phyloP scores from a whole-genome alignment of 2,329 filamentous ascomycete genomes.

The Fusarium multiceps region DNA sequence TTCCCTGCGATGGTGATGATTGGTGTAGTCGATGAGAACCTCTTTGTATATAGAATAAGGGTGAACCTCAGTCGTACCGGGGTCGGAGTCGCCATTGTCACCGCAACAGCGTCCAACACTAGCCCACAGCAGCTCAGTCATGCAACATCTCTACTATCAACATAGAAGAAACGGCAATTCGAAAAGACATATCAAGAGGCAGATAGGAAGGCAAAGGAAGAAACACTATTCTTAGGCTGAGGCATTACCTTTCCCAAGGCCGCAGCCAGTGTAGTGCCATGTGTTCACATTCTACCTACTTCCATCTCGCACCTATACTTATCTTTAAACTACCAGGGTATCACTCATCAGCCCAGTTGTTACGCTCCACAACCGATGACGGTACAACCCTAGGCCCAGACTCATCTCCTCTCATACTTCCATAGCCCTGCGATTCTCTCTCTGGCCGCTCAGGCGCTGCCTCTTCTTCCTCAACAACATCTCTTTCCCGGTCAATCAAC shows the following conservation, averaged over 20 bases:
- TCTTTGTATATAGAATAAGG: background rate
- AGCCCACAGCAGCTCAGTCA: background rate
- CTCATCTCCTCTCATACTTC: constrained; percentile 28
- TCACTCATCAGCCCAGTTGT: constrained; percentile 43
- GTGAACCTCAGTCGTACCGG: background rate
- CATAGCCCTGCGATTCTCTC: constrained; percentile 31
- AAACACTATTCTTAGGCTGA: background rate
- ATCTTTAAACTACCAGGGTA: background rate
- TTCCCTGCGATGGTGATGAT: background rate
- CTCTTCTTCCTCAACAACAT: constrained; percentile 46
- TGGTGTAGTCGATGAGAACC: background rate
- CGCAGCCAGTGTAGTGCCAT: background rate
- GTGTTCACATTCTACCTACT: background rate
- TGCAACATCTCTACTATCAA: background rate
- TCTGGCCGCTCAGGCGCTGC: constrained; percentile 12
- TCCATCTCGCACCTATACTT: background rate
- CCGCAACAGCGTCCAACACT: background rate
- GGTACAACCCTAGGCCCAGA: constrained; percentile 45
- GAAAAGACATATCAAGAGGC: background rate
- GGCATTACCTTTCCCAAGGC: background rate
- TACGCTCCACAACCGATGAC: constrained; percentile 40
- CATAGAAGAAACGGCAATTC: background rate
- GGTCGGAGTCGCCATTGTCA: background rate
- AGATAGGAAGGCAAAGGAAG: background rate
- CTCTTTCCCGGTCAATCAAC: constrained; percentile 44